phyloP scores from a whole-genome alignment of 2,329 filamentous ascomycete species.

The Ophiocordyceps australis region DNA sequence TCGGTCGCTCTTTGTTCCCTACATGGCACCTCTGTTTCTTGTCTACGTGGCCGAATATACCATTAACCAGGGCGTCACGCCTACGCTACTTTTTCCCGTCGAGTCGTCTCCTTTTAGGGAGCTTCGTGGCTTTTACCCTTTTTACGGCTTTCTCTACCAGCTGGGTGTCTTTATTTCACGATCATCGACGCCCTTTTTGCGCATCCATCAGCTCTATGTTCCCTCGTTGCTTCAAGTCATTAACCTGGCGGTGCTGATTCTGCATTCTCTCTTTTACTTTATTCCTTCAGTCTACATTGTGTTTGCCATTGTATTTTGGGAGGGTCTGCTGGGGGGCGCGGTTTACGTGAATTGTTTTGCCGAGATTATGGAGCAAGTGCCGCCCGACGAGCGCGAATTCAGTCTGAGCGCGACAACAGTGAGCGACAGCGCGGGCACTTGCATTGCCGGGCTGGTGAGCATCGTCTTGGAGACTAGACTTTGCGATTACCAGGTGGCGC shows the following conservation, averaged over 20 bases:
- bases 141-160: constrained; percentile 91
- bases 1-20: constrained; percentile 51
- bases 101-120: constrained; percentile 56
- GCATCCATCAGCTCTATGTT: constrained; percentile 63
- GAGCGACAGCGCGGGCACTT: constrained; percentile 82
- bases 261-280: constrained; percentile 65
- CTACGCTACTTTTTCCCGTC: constrained; percentile 77
- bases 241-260: constrained; percentile 56
- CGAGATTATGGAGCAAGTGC: constrained; percentile 74
- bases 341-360: constrained; percentile 97
- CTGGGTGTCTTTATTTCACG: constrained; percentile 88
- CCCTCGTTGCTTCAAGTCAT: constrained; percentile 66
- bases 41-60: constrained; percentile 96
- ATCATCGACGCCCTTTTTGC: constrained; percentile 74
- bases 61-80: constrained; percentile 88
- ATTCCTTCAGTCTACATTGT: constrained; percentile 76
- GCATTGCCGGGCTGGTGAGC: constrained; percentile 67
- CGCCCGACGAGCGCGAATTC: constrained; percentile 68
- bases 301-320: constrained; percentile 80
- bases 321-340: constrained; percentile 73
- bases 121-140: constrained; percentile 80
- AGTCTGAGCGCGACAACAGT: constrained; percentile 80
- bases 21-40: constrained; percentile 79
- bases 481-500: constrained; percentile 70
- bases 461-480: constrained; percentile 68